phyloP scores from a whole-genome alignment of 176 grass and related monocot genomes.

The Melocanna baccifera region DNA sequence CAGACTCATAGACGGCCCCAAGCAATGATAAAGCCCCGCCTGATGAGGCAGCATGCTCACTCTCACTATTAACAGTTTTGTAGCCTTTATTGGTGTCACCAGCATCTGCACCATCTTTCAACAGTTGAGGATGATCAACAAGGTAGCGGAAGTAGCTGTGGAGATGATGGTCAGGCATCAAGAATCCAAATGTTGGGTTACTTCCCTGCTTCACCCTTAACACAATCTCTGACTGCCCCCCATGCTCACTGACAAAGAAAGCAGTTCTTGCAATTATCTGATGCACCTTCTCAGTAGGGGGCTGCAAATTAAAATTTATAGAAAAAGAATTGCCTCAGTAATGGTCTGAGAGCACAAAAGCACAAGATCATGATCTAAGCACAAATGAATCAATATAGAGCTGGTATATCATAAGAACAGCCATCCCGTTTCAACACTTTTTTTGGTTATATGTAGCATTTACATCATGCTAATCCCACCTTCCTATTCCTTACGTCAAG shows the following conservation, averaged over 20 bases:
- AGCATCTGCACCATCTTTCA: conserved; percentile 39
- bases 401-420: conserved; percentile 36
- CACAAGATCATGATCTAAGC: conserved; percentile 25
- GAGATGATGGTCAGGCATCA: conserved; percentile 91
- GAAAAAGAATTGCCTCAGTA: conserved; percentile 25
- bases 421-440: conserved; percentile 29
- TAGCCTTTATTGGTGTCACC: conserved; percentile 9
- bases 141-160: conserved; percentile 82
- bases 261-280: conserved; percentile 96
- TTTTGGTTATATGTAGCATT: conserved; percentile 58
- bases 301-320: conserved; percentile 50
- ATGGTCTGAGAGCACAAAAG: conserved; percentile 32
- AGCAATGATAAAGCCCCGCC: conserved; percentile 84
- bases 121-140: conserved; percentile 69
- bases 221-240: conserved; percentile 94
- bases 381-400: conserved; percentile 11
- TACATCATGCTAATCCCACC: conserved; percentile 93
- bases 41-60: neutral
- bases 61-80: conserved; percentile 24
- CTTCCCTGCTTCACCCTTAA: conserved; percentile 87
- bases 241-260: conserved; percentile 78
- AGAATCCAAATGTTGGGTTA: conserved; percentile 97
- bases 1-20: conserved; percentile 76
- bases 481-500: conserved; percentile 89
- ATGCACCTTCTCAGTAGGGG: conserved; percentile 78